These are phyloP conservation scores for Betula pendula DNA, from an alignment of 306 rosid genomes.

Conservation along the genomic window DNA sequence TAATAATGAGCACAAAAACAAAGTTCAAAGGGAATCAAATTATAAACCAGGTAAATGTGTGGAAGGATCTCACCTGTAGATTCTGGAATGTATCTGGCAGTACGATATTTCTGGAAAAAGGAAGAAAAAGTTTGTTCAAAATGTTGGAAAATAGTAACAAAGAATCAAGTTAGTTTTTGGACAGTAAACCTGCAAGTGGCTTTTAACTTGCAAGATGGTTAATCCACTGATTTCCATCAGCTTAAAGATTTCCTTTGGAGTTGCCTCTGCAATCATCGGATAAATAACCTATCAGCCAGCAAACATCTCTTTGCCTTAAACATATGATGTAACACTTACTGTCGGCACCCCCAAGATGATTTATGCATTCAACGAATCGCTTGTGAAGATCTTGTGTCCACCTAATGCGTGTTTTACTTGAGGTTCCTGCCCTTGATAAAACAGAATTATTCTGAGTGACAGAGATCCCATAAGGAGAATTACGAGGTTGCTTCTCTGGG, in stretches of 20 bases:
- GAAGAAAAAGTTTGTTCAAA: not conserved
- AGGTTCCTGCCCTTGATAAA: not conserved
- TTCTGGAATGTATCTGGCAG: not conserved
- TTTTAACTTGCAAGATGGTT: not conserved
- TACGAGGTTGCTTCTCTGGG: not conserved
- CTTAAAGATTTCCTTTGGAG: conserved; percentile 2
- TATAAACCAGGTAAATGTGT: not conserved
- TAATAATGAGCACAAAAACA: not conserved
- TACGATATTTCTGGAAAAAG: not conserved
- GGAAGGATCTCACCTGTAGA: not conserved
- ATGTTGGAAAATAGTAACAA: not conserved
- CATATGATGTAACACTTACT: conserved; percentile 1
- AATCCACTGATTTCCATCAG: not conserved
- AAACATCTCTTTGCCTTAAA: not conserved
- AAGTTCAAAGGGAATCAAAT: not conserved
- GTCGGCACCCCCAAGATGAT: conserved; percentile 6
- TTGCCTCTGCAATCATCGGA: not conserved
- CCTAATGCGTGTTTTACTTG: conserved; percentile 11
- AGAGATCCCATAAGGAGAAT: not conserved
- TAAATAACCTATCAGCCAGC: not conserved
- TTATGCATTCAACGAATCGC: conserved; percentile 8
- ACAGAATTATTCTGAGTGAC: not conserved
- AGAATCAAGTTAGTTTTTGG: not conserved
- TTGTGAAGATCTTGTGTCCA: conserved; percentile 19
- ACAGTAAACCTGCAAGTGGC: conserved; percentile 4